phyloP scores from a whole-genome alignment of 257 asterid genomes.

The Handroanthus guayacan region DNA sequence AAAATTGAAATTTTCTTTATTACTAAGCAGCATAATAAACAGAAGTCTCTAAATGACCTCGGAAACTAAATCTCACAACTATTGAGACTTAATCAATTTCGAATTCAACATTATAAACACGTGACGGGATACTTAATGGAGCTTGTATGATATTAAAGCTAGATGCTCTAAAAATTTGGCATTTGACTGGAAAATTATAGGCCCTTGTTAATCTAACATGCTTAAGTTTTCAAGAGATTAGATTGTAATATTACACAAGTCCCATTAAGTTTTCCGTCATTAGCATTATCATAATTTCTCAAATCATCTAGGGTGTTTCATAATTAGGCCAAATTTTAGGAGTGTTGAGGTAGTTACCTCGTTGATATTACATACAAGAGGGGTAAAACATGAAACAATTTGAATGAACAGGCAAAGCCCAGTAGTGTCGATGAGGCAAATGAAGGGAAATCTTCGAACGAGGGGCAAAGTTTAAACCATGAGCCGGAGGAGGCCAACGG shows the following conservation, averaged over 20 bases:
- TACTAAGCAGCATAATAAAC: background rate
- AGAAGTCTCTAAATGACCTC: background rate
- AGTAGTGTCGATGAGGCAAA: conserved; percentile 54
- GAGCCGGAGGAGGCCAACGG: conserved; percentile 46
- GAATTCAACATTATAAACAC: too few species aligned
- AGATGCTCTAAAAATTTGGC: too few species aligned
- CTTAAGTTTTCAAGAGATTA: too few species aligned
- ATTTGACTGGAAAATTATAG: too few species aligned
- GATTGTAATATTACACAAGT: too few species aligned
- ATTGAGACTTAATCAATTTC: background rate
- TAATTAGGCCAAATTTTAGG: too few species aligned
- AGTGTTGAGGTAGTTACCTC: background rate
- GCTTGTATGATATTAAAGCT: too few species aligned
- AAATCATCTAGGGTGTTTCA: too few species aligned
- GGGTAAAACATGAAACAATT: background rate
- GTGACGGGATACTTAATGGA: too few species aligned
- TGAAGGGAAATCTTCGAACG: conserved; percentile 49
- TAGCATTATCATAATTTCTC: too few species aligned
- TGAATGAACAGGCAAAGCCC: conserved; percentile 59
- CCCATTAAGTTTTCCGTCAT: too few species aligned
- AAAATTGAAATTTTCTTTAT: background rate
- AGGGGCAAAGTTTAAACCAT: conserved; percentile 32
- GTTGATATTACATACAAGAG: background rate
- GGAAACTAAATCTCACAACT: background rate
- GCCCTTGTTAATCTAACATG: too few species aligned